Evolutionary conservation across 2,329 filamentous ascomycete species (phyloP).

Genomic region (Aureobasidium zeae): DNA sequence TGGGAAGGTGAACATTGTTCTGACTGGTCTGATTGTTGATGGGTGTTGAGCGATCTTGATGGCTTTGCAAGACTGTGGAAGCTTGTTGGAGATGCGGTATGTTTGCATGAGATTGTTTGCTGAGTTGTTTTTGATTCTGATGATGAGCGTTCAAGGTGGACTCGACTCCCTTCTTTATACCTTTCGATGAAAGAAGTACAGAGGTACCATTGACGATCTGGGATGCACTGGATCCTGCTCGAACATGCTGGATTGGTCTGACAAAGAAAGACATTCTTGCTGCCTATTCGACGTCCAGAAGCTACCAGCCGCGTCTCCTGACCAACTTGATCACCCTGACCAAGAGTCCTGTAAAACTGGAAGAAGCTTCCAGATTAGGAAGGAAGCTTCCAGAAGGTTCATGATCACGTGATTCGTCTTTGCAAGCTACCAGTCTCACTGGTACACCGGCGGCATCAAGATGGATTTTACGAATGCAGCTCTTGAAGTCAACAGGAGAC

Average conservation of each 20-base stretch:
- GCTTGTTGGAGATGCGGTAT: slow-evolving; percentile 21
- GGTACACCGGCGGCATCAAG: too few relatives aligned
- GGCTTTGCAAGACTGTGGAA: slow-evolving; percentile 25
- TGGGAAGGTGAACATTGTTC: slow-evolving; percentile 30
- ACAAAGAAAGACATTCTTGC: background rate
- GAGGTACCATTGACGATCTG: too few relatives aligned
- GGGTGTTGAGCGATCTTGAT: slow-evolving; percentile 21
- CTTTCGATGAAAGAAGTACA: too few relatives aligned
- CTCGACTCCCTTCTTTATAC: slow-evolving; percentile 7
- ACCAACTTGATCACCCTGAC: background rate
- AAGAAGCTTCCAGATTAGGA: slow-evolving; percentile 30
- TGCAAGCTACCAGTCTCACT: background rate
- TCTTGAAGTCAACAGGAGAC: too few relatives aligned
- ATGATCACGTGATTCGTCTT: background rate
- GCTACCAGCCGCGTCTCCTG: slow-evolving; percentile 5
- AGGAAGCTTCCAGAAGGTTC: slow-evolving; percentile 16
- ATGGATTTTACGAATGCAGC: too few relatives aligned
- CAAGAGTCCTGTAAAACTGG: slow-evolving; percentile 28
- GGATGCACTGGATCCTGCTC: slow-evolving; percentile 4
- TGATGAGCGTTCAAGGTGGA: slow-evolving; percentile 18
- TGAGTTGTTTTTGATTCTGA: slow-evolving; percentile 20
- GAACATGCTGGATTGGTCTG: slow-evolving; percentile 4
- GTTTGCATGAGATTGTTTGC: slow-evolving; percentile 22
- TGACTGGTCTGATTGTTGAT: too few relatives aligned
- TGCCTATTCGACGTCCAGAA: slow-evolving; percentile 7